These are phyloP conservation scores for Leishmania martiniquensis DNA, from an alignment of 208 protist genomes.

Conservation along the genomic window DNA sequence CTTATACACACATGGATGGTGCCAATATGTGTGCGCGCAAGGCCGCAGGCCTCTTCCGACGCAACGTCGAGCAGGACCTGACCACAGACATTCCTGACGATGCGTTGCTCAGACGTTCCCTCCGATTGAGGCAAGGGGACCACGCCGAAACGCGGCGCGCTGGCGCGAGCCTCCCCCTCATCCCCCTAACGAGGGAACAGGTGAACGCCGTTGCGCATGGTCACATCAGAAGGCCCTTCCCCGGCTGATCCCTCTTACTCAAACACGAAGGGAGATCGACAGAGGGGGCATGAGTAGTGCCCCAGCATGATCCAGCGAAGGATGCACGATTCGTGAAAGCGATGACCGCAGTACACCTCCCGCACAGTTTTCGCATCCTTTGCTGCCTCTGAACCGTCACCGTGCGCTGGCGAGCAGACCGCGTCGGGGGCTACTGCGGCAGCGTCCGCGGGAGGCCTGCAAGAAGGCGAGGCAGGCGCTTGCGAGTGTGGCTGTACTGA, in stretches of 20 bases:
- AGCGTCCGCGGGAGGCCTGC: not conserved
- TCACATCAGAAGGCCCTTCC: too few species aligned
- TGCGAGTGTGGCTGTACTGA: not conserved
- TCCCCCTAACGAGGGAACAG: too few species aligned
- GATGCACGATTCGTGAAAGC: constrained; percentile 39
- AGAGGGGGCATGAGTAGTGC: constrained; percentile 43
- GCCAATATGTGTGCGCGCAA: too few species aligned
- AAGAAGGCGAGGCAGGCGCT: not conserved
- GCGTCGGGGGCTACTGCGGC: not conserved
- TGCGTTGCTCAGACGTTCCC: too few species aligned
- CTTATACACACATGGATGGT: too few species aligned
- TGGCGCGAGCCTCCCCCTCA: too few species aligned
- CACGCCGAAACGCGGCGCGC: too few species aligned
- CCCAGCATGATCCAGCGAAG: constrained; percentile 24
- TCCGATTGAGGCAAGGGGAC: too few species aligned
- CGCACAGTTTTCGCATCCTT: not conserved
- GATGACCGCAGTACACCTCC: constrained; percentile 39
- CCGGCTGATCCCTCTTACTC: constrained; percentile 1
- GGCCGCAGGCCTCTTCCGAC: too few species aligned
- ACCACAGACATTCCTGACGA: too few species aligned
- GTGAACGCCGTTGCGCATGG: not conserved
- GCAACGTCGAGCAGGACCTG: too few species aligned
- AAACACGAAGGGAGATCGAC: constrained; percentile 29
- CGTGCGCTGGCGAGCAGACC: not conserved
- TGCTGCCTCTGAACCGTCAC: not conserved